Percentiles rank a stretch among this genome's conserved stretches.
These are phyloP conservation scores for Strobilomyces echinocephalus DNA, from an alignment of 768 basidiomycete species.

Conservation along the genomic window DNA sequence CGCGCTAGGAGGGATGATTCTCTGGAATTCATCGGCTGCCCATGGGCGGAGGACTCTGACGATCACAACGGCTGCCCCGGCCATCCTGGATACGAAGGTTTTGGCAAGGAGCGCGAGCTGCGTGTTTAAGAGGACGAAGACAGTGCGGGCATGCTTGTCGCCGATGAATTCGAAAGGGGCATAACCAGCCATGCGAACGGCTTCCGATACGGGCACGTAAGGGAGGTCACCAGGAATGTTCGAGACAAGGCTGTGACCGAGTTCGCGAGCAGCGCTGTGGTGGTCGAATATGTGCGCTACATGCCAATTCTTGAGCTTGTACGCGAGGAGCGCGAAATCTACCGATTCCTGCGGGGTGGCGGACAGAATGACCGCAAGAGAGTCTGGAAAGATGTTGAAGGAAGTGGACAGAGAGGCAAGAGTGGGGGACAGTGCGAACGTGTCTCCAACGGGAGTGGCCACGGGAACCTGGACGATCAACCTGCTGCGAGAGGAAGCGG, in stretches of 20 bases:
- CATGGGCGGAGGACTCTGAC: conserved; percentile 85
- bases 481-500: conserved; percentile 55
- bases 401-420: conserved; percentile 62
- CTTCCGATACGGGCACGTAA: conserved; percentile 39
- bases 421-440: conserved; percentile 71
- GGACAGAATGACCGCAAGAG: conserved; percentile 72
- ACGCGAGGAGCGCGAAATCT: conserved; percentile 73
- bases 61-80: conserved; percentile 60
- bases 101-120: conserved; percentile 65
- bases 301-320: conserved; percentile 60
- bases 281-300: conserved; percentile 92
- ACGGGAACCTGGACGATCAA: conserved; percentile 82
- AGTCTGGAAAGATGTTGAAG: conserved; percentile 56
- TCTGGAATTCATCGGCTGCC: conserved; percentile 61
- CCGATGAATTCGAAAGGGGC: conserved; percentile 75
- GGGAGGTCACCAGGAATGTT: conserved; percentile 30
- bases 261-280: conserved; percentile 71
- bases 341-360: conserved; percentile 79
- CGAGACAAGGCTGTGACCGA: conserved; percentile 49
- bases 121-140: conserved; percentile 71
- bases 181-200: conserved; percentile 57
- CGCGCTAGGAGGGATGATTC: conserved; percentile 54
- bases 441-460: conserved; percentile 59
- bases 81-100: conserved; percentile 38
- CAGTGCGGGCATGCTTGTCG: conserved; percentile 54